Evolutionary conservation across 2,329 filamentous ascomycete genomes (phyloP).

Genomic region (Claviceps spartinae): DNA sequence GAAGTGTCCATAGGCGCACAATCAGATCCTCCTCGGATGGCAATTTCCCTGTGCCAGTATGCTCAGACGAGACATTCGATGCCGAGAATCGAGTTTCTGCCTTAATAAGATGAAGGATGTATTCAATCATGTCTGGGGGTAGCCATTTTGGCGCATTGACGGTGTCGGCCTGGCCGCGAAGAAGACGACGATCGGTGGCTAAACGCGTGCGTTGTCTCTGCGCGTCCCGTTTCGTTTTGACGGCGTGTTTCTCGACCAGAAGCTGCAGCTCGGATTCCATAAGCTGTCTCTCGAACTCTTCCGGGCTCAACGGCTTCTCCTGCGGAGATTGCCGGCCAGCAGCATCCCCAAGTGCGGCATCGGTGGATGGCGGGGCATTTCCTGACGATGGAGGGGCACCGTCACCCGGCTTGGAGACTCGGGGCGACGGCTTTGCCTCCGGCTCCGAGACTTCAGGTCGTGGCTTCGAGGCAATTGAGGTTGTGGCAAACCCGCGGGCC

Average conservation of each 20-base stretch:
- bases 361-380: constrained; percentile 16
- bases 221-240: constrained; percentile 68
- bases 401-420: constrained; percentile 15
- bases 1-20: constrained; percentile 71
- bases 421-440: constrained; percentile 15
- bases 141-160: constrained; percentile 69
- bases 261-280: constrained; percentile 84
- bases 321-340: constrained; percentile 7
- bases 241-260: constrained; percentile 69
- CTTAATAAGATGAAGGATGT: constrained; percentile 60
- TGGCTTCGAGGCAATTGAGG: constrained; percentile 74
- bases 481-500: constrained; percentile 85
- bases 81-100: constrained; percentile 47
- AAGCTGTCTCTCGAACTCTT: constrained; percentile 80
- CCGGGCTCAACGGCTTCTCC: constrained; percentile 52
- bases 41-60: constrained; percentile 33
- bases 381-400: constrained; percentile 8
- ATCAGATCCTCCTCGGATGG: constrained; percentile 64
- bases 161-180: constrained; percentile 64
- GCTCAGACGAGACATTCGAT: constrained; percentile 35
- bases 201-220: constrained; percentile 62
- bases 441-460: constrained; percentile 43
- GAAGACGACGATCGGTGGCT: constrained; percentile 72
- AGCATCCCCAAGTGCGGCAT: constrained; percentile 2
- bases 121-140: constrained; percentile 61